Evolutionary conservation across 2,329 filamentous ascomycete genomes (phyloP), one percentile per base, ranked within the genome.

Genomic region (Lizonia empirigonia): DNA sequence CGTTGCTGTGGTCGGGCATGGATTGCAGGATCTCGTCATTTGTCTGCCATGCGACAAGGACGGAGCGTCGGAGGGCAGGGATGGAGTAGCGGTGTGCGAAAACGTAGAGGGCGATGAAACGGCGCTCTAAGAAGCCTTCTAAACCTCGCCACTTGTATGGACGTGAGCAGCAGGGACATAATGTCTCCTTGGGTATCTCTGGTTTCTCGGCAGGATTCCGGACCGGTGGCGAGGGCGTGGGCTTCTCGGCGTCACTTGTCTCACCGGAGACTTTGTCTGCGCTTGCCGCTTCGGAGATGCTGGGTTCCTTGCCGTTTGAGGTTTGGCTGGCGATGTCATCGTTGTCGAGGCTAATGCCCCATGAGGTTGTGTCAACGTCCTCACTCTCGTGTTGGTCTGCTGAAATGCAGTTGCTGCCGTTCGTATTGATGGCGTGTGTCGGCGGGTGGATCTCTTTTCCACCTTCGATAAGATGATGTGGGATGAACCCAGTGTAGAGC

Each of bases 1-100:
- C 69, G 15, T 72, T 72, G 60, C 67, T 67, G 48, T 72, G 69
- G 30, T 72, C 68, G 3, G 69, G 69, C 67, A 72, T 72, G 8
- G 66, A 68, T 44, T 72, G 69, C 4, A 72, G 41, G 4, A 70
- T 67, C 44, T 72, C 69, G 26, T 72, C 69, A 40, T 72, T 72
- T 12, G 59, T 69, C 45, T 72, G 69, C 69, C 68, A 72, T 2
- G 67, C 66, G 6, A 71, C 47, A 5, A 71, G 59, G 9, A 72
- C 63, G 2, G 67, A 64, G 29, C 67, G 68, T 13, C 69, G 64
- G 3, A 72, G 59, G 10, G 59, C 61, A 1, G 67, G 68, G 35
- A 72, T 69, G 10, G 65, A 62, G 48, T 72, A 72, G 22, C 57
- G 61, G 37, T 70, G 61, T 6, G 65, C 65, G 42, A 72, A 72